Evolutionary conservation across 2,329 filamentous ascomycete genomes (phyloP).

Genomic region (Purpureocillium lavendulum): DNA sequence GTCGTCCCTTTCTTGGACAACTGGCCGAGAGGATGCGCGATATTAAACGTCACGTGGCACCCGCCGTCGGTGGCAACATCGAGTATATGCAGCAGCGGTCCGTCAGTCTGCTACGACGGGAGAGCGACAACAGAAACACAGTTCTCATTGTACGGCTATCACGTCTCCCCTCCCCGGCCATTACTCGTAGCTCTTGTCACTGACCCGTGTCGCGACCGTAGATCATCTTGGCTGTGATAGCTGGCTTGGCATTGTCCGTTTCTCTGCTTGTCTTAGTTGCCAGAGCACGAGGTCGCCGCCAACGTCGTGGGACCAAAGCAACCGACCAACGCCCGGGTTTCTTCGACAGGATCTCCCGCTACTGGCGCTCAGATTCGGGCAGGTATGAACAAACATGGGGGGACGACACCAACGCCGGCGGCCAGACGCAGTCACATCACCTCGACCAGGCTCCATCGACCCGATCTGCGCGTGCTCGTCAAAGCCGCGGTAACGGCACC

Average conservation of each 20-base stretch:
- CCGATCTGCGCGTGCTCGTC: background rate
- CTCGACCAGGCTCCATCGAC: constrained; percentile 4
- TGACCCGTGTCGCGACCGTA: background rate
- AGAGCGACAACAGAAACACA: constrained; percentile 2
- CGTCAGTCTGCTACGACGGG: constrained; percentile 1
- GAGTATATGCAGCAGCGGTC: background rate
- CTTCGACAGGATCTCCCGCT: background rate
- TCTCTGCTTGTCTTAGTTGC: constrained; percentile 1
- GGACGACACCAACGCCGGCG: constrained; percentile 15
- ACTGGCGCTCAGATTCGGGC: background rate
- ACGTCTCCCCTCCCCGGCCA: too few species aligned
- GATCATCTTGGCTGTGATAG: background rate
- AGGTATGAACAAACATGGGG: constrained; percentile 22
- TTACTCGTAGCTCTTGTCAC: background rate
- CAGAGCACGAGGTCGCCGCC: constrained; percentile 4
- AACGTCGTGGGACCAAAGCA: background rate
- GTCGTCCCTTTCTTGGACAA: too few species aligned
- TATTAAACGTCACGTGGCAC: background rate
- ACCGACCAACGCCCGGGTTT: background rate
- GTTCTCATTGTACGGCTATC: constrained; percentile 8
- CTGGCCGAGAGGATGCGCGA: background rate
- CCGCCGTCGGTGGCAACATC: background rate
- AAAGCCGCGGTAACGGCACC: constrained; percentile 3
- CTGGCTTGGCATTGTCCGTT: background rate
- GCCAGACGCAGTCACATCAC: constrained; percentile 13